phyloP scores from a whole-genome alignment of 306 rosid genomes.

The Boehmeria nivea region DNA sequence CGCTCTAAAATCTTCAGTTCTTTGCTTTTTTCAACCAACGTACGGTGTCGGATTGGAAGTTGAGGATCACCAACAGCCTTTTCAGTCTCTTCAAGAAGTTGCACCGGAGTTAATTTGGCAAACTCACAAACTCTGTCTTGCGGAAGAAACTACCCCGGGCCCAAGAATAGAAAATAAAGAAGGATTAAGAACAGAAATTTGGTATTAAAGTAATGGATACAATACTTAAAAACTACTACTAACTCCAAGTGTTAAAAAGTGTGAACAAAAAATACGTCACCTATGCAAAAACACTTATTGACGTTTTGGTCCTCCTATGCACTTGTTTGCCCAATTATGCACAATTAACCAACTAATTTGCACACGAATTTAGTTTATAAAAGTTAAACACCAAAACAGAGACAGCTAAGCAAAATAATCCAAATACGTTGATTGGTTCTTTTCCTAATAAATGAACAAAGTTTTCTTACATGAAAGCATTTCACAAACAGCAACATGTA shows the following conservation, averaged over 20 bases:
- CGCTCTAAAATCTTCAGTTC: constrained; percentile 66
- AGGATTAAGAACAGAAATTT: constrained; percentile 4
- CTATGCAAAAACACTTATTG: no score
- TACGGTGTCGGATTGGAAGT: constrained; percentile 65
- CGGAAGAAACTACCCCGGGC: constrained; percentile 59
- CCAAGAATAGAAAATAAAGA: constrained; percentile 1
- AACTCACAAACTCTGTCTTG: constrained; percentile 97
- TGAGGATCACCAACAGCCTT: constrained; percentile 93
- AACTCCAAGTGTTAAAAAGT: no score
- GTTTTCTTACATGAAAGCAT: no score
- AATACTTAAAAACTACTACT: not conserved
- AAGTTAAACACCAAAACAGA: no score
- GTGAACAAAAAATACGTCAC: no score
- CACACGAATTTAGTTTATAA: no score
- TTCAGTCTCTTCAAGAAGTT: constrained; percentile 90
- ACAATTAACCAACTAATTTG: no score
- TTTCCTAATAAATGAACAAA: no score
- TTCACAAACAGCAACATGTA: not conserved
- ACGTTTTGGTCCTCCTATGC: no score
- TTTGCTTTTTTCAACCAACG: constrained; percentile 67
- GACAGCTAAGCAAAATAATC: no score
- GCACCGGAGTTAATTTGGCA: constrained; percentile 87
- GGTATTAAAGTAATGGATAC: not conserved
- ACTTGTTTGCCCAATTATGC: no score
- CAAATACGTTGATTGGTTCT: no score